phyloP scores from a whole-genome alignment of 164 flowering plant species.

The Hamamelis virginiana region DNA sequence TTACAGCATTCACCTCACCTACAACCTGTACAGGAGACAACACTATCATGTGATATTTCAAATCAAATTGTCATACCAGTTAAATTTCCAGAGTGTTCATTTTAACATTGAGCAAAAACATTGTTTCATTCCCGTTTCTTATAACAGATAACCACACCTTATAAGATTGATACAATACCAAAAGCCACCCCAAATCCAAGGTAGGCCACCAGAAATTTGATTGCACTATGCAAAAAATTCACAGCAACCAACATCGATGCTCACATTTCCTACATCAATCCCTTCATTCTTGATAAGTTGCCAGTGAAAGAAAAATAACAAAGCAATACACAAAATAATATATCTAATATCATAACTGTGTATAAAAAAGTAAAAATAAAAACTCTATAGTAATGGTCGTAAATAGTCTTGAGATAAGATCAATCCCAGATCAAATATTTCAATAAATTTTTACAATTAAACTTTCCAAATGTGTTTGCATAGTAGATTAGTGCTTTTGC shows the following conservation, averaged over 20 bases:
- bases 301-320: background rate
- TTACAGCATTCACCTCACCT: conserved; percentile 77
- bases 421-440: conserved; percentile 1
- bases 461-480: background rate
- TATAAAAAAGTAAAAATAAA: too few relatives aligned
- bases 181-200: background rate
- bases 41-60: background rate
- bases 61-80: background rate
- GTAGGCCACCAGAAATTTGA: background rate
- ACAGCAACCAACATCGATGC: background rate
- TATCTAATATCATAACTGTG: too few relatives aligned
- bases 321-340: background rate
- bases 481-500: background rate
- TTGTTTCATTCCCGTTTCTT: background rate
- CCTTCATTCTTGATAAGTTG: background rate
- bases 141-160: background rate
- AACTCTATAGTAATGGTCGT: too few relatives aligned
- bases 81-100: background rate
- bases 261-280: background rate
- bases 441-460: background rate
- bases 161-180: background rate
- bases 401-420: too few relatives aligned
- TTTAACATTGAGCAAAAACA: background rate
- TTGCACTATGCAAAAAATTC: background rate
- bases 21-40: conserved; percentile 48